Evolutionary conservation across 169 alveolate genomes (phyloP), one percentile per base, ranked within the genome.

Genomic region (Cryptosporidium bovis): DNA sequence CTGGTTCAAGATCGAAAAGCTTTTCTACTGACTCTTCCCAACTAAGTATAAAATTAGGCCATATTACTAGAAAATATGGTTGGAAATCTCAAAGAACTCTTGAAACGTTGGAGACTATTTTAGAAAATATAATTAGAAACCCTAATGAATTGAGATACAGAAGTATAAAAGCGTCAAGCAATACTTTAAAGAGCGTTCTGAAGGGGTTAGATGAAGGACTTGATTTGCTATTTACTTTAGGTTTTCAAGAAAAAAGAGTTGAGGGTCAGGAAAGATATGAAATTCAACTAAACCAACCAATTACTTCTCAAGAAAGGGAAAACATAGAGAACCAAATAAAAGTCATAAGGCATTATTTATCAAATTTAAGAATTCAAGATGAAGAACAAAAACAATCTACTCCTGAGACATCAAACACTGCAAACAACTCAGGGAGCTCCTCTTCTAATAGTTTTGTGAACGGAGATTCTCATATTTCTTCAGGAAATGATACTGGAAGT

Each of bases 101-200:
- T 15, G 87, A 77, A 77, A 77, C 87, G 1, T 44, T 77, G 16
- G 87, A 77, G 27, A 77, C 87, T 5, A 77, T 77, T 40, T 50
- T 77, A 4, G 18, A 36, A 29, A 77, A 77, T 44, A 77, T 77
- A 18, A 15, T 77, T 27, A 62, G 77, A 6, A 60, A 77, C 64
- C 87, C 87, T 2, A 27, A 2, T 15, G 87, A 77, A 20, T 48
- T 62, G 8, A 34, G 87, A 44, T 77, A 77, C 64, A 77, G 87
- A 62, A 77, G 77, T 44, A 77, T 77, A 58, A 77, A 77, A 18
- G 58, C 87, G 4, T 55, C 87, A 46, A 77, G 87, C 34, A 77
- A 62, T 48, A 62, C 71, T 7, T 64, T 77, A 24, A 56, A 34
- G 29, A 77, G 31, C 56, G 69, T 36, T 10, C 12, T 77, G 24